phyloP scores from a whole-genome alignment of 1,284 basidiomycete genomes.

The Blastosporella zonata region DNA sequence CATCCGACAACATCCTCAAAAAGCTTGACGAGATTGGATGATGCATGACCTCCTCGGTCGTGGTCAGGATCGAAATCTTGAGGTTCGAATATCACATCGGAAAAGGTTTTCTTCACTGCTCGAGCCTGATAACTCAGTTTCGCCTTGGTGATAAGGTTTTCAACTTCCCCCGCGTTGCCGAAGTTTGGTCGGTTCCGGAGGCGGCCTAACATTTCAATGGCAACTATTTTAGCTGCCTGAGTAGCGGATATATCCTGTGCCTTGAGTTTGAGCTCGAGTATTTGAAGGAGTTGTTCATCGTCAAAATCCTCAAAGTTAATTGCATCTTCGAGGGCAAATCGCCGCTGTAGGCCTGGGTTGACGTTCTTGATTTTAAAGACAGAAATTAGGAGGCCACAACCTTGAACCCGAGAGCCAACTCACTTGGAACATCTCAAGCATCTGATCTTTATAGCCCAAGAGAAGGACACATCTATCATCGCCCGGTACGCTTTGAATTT shows the following conservation, averaged over 20 bases:
- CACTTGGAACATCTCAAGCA: constrained; percentile 71
- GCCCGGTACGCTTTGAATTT: constrained; percentile 63
- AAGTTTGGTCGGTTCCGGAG: constrained; percentile 10
- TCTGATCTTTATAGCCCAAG: constrained; percentile 61
- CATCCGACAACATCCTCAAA: constrained; percentile 63
- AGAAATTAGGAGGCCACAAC: background rate
- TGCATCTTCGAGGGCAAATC: constrained; percentile 63
- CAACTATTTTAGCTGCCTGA: constrained; percentile 30
- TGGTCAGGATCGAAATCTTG: constrained; percentile 62
- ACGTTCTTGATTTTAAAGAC: constrained; percentile 47
- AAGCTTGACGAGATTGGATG: constrained; percentile 48
- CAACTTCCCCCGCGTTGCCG: constrained; percentile 49
- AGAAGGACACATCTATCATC: constrained; percentile 67
- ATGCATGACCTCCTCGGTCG: constrained; percentile 45
- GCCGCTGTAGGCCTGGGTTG: constrained; percentile 59
- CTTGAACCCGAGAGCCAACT: background rate
- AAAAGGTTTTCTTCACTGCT: constrained; percentile 31
- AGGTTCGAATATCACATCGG: constrained; percentile 49
- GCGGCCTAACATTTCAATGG: constrained; percentile 10
- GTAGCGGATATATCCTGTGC: constrained; percentile 56
- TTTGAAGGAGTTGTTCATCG: constrained; percentile 46
- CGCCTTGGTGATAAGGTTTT: constrained; percentile 56
- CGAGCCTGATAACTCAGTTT: constrained; percentile 51
- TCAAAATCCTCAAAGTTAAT: constrained; percentile 67
- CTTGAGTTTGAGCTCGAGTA: constrained; percentile 54